These are phyloP conservation scores for Amniculicola lignicola DNA, from an alignment of 495 filamentous ascomycete species.

Conservation along the genomic window DNA sequence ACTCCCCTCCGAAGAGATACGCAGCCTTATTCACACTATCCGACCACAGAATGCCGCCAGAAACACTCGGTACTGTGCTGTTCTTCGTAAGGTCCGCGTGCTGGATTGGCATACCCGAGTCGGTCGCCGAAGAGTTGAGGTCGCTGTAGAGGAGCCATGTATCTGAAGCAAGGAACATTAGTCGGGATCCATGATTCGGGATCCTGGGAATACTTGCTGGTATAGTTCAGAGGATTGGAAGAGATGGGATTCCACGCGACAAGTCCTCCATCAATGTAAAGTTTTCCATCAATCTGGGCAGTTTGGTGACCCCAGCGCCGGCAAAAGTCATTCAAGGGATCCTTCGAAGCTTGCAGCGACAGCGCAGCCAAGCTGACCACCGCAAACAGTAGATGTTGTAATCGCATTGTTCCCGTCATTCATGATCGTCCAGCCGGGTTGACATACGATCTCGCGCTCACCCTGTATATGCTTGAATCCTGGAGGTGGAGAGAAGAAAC, in stretches of 20 bases:
- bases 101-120: constrained; percentile 49
- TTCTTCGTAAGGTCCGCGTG: constrained; percentile 53
- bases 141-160: constrained; percentile 49
- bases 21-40: constrained; percentile 54
- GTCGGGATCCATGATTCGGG: not conserved
- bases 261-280: constrained; percentile 56
- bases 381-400: constrained; percentile 25
- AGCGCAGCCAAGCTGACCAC: constrained; percentile 16
- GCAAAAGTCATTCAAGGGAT: constrained; percentile 51
- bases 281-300: constrained; percentile 48
- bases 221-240: constrained; percentile 48
- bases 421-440: no score
- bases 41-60: constrained; percentile 51
- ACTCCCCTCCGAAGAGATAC: constrained; percentile 54
- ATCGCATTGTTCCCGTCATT: no score
- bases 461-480: no score
- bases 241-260: constrained; percentile 49
- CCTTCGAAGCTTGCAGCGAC: constrained; percentile 32
- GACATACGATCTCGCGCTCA: no score
- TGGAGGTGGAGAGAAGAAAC: no score
- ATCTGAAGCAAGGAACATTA: constrained; percentile 35
- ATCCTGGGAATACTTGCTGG: no score
- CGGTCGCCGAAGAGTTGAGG: constrained; percentile 41
- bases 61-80: constrained; percentile 44
- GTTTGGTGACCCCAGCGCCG: constrained; percentile 53